Percentiles rank a stretch among this genome's conserved stretches.
Evolutionary conservation across 768 basidiomycete genomes (phyloP).

Genomic region (Candolleomyces aberdarensis): DNA sequence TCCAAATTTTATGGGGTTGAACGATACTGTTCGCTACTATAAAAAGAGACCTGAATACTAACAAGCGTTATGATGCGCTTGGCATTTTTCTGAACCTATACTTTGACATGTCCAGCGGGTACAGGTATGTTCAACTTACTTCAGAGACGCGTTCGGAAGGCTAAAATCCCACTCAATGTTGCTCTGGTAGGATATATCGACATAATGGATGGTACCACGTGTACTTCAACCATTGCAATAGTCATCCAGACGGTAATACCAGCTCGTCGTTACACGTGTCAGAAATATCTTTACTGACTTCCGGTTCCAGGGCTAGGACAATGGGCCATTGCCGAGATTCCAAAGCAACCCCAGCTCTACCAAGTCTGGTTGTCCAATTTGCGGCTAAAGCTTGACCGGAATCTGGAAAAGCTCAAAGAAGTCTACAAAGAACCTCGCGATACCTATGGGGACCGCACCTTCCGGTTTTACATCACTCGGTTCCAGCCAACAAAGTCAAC

Average conservation of each 20-base stretch:
- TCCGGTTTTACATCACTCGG: not conserved
- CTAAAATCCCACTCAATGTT: too few relatives aligned
- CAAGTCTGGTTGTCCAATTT: not conserved
- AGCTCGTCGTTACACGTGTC: not conserved
- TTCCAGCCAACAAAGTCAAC: not conserved
- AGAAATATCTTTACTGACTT: not conserved
- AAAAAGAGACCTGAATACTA: too few relatives aligned
- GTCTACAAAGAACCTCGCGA: not conserved
- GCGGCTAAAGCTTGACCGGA: not conserved
- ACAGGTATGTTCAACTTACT: not conserved
- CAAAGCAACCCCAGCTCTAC: not conserved
- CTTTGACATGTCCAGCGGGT: not conserved
- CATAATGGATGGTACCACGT: conserved; percentile 3
- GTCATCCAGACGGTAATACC: conserved; percentile 1
- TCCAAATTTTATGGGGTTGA: too few relatives aligned
- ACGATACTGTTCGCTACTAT: too few relatives aligned
- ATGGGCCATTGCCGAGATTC: conserved; percentile 4
- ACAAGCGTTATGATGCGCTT: too few relatives aligned
- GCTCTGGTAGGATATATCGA: not conserved
- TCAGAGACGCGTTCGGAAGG: too few relatives aligned
- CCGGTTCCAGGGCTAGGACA: not conserved
- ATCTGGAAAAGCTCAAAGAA: not conserved
- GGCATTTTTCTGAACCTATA: too few relatives aligned
- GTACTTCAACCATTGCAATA: conserved; percentile 5
- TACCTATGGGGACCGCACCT: not conserved